Percentiles rank a stretch among this genome's conserved stretches.
These are phyloP conservation scores for Aeschynomene evenia DNA, from an alignment of 306 rosid species.

Conservation along the genomic window DNA sequence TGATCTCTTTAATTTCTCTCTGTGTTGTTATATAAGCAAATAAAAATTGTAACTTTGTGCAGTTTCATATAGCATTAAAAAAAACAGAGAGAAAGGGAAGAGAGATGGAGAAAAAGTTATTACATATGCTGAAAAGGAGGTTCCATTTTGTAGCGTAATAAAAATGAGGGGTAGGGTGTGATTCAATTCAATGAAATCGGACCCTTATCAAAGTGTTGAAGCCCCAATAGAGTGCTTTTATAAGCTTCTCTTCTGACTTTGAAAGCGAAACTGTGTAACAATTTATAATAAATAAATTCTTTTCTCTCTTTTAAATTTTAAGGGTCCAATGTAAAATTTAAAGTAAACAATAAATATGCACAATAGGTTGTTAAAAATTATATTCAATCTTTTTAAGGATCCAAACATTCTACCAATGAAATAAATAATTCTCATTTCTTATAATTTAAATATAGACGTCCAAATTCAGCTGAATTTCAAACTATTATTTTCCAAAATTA, in stretches of 20 bases:
- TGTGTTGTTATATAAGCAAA: slow-evolving; percentile 23
- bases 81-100: slow-evolving; percentile 17
- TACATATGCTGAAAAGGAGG: slow-evolving; percentile 31
- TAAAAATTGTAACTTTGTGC: slow-evolving; percentile 6
- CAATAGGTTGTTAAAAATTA: too few species aligned
- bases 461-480: too few species aligned
- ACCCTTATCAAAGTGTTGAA: slow-evolving; percentile 32
- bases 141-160: slow-evolving; percentile 36
- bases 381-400: too few species aligned
- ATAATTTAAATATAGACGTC: too few species aligned
- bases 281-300: too few species aligned
- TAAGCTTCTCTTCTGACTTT: slow-evolving; percentile 47
- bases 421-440: too few species aligned
- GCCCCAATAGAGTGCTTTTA: slow-evolving; percentile 55
- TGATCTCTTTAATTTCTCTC: neutral
- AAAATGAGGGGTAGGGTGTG: slow-evolving; percentile 40
- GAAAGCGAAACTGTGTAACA: too few species aligned
- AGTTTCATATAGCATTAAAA: slow-evolving; percentile 24
- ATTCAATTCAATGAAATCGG: slow-evolving; percentile 29
- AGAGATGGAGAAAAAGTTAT: slow-evolving; percentile 15
- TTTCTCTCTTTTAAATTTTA: too few species aligned
- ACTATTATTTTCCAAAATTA: too few species aligned
- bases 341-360: too few species aligned
- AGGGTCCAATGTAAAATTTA: too few species aligned
- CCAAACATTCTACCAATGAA: too few species aligned